Conservation (phyloP, 176 grass and related monocot species). For the Chloris gayana region DNA sequence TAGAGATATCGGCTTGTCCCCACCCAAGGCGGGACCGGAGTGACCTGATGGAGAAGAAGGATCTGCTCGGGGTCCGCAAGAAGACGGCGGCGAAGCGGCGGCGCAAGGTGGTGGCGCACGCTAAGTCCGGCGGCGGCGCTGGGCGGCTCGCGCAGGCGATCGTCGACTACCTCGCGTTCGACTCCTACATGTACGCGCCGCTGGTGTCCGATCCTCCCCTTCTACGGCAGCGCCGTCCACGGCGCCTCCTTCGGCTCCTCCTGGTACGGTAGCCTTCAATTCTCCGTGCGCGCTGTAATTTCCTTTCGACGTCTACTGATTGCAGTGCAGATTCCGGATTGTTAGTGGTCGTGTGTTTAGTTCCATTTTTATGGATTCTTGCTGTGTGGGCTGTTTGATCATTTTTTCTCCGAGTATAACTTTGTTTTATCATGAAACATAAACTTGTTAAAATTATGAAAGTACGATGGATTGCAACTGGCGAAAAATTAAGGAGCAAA, state of each 20-base stretch:
- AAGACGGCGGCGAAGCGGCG: slow-evolving; percentile 12
- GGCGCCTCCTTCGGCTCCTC: not conserved
- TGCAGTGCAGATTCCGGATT: not conserved
- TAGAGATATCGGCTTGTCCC: not conserved
- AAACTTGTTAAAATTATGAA: not conserved
- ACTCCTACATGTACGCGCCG: slow-evolving; percentile 59
- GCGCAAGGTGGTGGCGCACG: slow-evolving; percentile 7
- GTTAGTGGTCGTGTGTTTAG: not conserved
- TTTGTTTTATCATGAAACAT: not conserved
- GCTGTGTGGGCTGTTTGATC: not conserved
- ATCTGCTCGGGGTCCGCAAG: slow-evolving; percentile 41
- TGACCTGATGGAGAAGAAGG: slow-evolving; percentile 49
- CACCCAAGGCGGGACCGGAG: not conserved
- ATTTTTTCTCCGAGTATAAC: not conserved
- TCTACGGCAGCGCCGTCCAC: not conserved
- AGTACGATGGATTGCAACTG: not conserved
- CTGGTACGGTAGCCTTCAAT: slow-evolving; percentile 11
- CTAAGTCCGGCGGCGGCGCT: not conserved
- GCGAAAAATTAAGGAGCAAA: not conserved
- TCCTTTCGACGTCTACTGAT: not conserved
- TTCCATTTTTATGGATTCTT: not conserved
- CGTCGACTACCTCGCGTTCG: slow-evolving; percentile 42
- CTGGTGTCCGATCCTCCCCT: slow-evolving; percentile 7
- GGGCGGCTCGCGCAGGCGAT: slow-evolving; percentile 30
- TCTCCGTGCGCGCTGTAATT: not conserved